Base-by-base conservation (phyloP, 148 eudicot species). In the Fagopyrum esculentum region DNA sequence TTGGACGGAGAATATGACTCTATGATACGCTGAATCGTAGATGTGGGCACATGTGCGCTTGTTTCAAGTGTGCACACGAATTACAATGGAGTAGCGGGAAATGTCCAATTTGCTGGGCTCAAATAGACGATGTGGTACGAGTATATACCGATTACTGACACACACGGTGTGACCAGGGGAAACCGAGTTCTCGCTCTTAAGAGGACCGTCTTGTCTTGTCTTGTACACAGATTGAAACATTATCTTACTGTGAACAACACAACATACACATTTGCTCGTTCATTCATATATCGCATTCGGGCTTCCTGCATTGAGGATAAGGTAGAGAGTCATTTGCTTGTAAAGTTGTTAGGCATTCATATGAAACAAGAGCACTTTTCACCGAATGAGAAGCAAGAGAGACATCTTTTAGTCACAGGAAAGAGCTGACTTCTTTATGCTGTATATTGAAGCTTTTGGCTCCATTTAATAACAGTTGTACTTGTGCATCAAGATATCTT, bases 31-130 rank as follows among this genome's bases (percentile, higher is more conserved):
- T 35, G 57, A 48, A 29, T 78, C 52, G 44, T 86, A 93, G 98
- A 84, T 93, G 98, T 75, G 98, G 98, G 72, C 97, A 93, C 76
- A 93, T 93, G 94, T 93, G 98, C 83, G 87, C 97, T 9, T 93
- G 98, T 72, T 88, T 83, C 78, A 56, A 82, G 29, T 93, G 98
- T 63, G 97, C 90, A 9, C 82, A 81, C 35, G 88, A 91, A 75
- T 35, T 91, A 76, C 91, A 82, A 71, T 78, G 89, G 86, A 82
- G 87, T 52, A 85, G 82, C 13, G 87, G 90, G 6, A 88, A 79
- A 81, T 93, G 98, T 50, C 97, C 98, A 30, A 81, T 86, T 57
- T 93, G 94, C 73, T 80, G 80, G 78, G 89, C 92, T 79, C 88
- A 82, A 10, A 89, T 93, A 40, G 13, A 81, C 40, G 98, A 93